Conservation (phyloP, 2,329 filamentous ascomycete species). For the Magnaporthales sp. region DNA sequence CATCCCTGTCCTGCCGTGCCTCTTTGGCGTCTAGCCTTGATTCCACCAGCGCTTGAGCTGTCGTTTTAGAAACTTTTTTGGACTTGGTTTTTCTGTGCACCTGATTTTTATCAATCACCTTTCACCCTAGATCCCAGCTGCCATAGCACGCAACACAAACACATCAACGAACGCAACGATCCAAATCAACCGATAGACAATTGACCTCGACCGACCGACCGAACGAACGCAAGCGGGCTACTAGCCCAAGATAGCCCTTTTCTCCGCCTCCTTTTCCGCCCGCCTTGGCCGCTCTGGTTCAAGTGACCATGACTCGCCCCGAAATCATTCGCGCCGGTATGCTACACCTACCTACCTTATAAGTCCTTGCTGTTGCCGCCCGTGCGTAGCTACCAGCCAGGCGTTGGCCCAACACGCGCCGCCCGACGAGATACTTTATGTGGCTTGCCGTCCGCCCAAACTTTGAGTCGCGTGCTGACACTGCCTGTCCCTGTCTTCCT, state of each 20-base stretch:
- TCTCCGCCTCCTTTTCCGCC: not conserved
- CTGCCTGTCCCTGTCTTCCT: conserved; percentile 9
- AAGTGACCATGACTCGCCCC: conserved; percentile 47
- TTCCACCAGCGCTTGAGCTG: not conserved
- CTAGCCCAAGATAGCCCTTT: not conserved
- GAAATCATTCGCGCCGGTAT: conserved; percentile 52
- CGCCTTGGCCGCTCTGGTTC: not conserved
- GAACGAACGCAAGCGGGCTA: not conserved
- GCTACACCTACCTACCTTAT: conserved; percentile 16
- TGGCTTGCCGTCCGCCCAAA: conserved; percentile 5
- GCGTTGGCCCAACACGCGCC: not conserved
- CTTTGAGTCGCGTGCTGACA: conserved; percentile 3
- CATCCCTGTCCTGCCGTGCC: not conserved
- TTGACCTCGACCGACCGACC: not conserved
- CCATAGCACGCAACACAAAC: not conserved
- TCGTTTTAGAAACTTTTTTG: not conserved
- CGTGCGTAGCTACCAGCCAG: not conserved
- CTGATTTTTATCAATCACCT: not conserved
- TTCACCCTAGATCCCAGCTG: not conserved
- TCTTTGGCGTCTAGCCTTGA: not conserved
- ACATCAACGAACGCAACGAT: not conserved
- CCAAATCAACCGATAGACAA: not conserved
- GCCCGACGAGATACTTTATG: conserved; percentile 12
- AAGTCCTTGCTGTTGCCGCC: not conserved
- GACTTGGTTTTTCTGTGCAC: not conserved